A percentile compares a stretch with the other conserved stretches of the same genome.
phyloP scores from a whole-genome alignment of 192 early-diverging fungal species.

The Entophlyctis luteolus region DNA sequence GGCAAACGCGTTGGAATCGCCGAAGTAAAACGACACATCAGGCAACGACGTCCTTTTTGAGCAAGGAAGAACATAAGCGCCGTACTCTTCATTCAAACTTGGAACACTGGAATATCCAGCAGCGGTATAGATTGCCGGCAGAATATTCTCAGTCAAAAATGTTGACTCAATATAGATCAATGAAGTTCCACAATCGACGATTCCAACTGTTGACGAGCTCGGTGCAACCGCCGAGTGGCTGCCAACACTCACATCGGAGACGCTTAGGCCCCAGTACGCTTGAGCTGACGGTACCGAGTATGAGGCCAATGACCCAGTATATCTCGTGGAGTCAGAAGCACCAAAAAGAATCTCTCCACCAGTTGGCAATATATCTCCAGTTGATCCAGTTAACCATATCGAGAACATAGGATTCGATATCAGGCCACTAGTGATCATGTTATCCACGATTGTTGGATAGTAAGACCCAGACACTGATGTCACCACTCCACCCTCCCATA shows the following conservation, averaged over 20 bases:
- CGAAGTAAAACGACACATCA: neutral
- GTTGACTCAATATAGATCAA: neutral
- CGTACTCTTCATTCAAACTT: neutral
- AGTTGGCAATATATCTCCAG: neutral
- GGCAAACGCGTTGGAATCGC: neutral
- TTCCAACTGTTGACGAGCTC: neutral
- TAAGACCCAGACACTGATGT: neutral
- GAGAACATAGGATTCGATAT: conserved; percentile 9
- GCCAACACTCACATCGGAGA: neutral
- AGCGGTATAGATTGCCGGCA: neutral
- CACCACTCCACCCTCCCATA: neutral
- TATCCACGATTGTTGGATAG: conserved; percentile 3
- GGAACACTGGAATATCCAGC: too few relatives aligned
- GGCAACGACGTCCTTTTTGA: neutral
- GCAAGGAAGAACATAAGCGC: neutral
- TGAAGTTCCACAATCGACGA: neutral
- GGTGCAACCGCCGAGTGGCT: neutral
- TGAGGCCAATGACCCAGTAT: neutral
- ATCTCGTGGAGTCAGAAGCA: neutral
- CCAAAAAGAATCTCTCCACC: conserved; percentile 3
- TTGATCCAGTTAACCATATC: neutral
- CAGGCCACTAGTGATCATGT: neutral
- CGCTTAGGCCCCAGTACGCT: neutral
- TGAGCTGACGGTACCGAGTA: neutral
- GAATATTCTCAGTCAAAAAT: neutral